These are phyloP conservation scores for Amoebophrya sp. DNA, from an alignment of 169 alveolate genomes.

Conservation along the genomic window DNA sequence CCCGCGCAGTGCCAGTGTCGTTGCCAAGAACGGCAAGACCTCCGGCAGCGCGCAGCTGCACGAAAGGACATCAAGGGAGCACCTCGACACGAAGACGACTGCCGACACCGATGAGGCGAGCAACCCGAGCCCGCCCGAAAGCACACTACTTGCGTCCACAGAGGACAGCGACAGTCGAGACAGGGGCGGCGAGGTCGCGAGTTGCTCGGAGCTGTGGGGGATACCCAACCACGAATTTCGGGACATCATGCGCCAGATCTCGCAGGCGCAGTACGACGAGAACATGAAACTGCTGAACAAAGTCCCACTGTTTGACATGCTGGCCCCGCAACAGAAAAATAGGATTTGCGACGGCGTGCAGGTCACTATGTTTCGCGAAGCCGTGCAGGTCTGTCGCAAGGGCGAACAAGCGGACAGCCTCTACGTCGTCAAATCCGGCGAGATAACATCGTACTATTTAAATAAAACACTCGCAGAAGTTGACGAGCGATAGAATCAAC, in stretches of 20 bases:
- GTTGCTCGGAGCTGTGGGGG: neutral
- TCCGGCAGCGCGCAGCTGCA: no score
- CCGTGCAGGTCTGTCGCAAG: neutral
- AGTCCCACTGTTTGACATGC: neutral
- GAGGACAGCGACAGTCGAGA: no score
- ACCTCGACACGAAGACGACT: no score
- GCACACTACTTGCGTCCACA: no score
- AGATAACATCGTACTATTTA: neutral
- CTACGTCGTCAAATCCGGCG: neutral
- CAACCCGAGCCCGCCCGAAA: no score
- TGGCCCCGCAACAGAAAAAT: neutral
- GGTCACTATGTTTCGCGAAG: neutral
- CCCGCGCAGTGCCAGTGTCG: conserved; percentile 91
- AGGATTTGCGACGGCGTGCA: neutral
- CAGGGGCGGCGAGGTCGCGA: no score
- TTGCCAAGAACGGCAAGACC: neutral
- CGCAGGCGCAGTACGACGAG: neutral
- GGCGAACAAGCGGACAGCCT: neutral
- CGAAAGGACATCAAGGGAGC: no score
- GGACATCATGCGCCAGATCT: neutral
- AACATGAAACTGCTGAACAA: neutral
- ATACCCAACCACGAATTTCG: neutral
- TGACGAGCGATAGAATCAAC: no score
- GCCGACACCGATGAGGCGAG: no score
- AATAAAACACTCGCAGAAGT: no score